A percentile compares a stretch with the other conserved stretches of the same genome.
Evolutionary conservation across 169 alveolate genomes (phyloP).

Genomic region (Plasmodium cynomolgi): DNA sequence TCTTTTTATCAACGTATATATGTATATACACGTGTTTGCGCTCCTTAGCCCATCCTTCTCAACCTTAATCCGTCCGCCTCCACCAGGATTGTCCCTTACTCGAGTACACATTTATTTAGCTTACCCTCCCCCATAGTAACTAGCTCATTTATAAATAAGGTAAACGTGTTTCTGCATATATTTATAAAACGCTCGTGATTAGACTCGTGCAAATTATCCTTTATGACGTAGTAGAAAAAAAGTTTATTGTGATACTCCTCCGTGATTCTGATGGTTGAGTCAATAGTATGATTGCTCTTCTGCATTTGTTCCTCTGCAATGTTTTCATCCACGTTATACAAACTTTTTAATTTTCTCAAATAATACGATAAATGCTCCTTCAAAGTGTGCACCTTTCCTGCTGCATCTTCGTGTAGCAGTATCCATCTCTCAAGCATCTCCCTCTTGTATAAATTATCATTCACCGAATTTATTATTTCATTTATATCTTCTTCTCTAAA

Average conservation of each 20-base stretch:
- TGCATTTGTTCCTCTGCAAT: slow-evolving; percentile 4
- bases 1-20: background rate
- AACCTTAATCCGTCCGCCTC: background rate
- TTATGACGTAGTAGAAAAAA: background rate
- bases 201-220: background rate
- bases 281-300: background rate
- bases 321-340: background rate
- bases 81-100: background rate
- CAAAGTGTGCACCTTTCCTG: background rate
- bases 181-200: background rate
- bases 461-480: background rate
- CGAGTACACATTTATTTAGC: background rate
- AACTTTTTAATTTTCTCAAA: slow-evolving; percentile 4
- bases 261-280: background rate
- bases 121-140: background rate
- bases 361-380: background rate
- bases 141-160: background rate
- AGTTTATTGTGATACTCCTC: slow-evolving; percentile 9
- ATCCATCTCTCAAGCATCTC: background rate
- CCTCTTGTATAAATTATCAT: background rate
- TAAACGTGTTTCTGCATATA: background rate
- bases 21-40: background rate
- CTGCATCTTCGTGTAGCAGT: background rate
- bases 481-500: background rate
- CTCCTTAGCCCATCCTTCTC: background rate